phyloP scores from a whole-genome alignment of 768 basidiomycete genomes.

The Lanmaoa rubissima region DNA sequence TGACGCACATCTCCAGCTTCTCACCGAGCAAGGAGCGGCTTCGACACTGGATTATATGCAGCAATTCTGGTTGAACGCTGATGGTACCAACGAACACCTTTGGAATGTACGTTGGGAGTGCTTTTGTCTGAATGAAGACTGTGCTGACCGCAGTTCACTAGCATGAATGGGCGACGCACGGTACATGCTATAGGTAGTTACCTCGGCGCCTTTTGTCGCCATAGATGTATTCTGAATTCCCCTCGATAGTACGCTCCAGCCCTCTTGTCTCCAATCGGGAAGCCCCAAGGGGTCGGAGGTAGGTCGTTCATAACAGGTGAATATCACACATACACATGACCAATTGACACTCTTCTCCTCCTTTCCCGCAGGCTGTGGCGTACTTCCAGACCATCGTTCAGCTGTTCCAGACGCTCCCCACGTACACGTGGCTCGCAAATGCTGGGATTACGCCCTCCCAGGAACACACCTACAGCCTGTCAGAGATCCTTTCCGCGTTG shows the following conservation, averaged over 20 bases:
- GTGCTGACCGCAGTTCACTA: slow-evolving; percentile 20
- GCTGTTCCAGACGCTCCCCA: slow-evolving; percentile 67
- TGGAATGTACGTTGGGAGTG: slow-evolving; percentile 55
- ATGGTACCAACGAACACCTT: slow-evolving; percentile 60
- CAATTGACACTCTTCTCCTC: background rate
- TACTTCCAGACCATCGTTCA: slow-evolving; percentile 59
- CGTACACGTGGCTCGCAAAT: slow-evolving; percentile 67
- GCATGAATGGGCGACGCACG: slow-evolving; percentile 74
- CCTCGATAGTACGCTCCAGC: slow-evolving; percentile 50
- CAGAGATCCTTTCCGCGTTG: slow-evolving; percentile 52
- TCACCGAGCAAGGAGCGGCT: slow-evolving; percentile 51
- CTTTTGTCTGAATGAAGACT: background rate
- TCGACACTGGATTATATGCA: slow-evolving; percentile 61
- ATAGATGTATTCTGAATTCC: background rate
- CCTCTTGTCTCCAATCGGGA: slow-evolving; percentile 55
- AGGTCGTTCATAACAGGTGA: background rate
- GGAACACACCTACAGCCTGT: slow-evolving; percentile 53
- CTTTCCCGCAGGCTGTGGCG: slow-evolving; percentile 50
- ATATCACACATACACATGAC: background rate
- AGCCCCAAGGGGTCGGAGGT: slow-evolving; percentile 62
- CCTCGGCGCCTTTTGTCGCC: background rate
- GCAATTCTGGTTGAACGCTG: slow-evolving; percentile 60
- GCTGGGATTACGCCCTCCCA: slow-evolving; percentile 72
- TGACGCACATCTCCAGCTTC: slow-evolving; percentile 40
- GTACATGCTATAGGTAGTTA: slow-evolving; percentile 44